Conservation (phyloP, 2,329 filamentous ascomycete species). For the Colletotrichum tabaci region DNA sequence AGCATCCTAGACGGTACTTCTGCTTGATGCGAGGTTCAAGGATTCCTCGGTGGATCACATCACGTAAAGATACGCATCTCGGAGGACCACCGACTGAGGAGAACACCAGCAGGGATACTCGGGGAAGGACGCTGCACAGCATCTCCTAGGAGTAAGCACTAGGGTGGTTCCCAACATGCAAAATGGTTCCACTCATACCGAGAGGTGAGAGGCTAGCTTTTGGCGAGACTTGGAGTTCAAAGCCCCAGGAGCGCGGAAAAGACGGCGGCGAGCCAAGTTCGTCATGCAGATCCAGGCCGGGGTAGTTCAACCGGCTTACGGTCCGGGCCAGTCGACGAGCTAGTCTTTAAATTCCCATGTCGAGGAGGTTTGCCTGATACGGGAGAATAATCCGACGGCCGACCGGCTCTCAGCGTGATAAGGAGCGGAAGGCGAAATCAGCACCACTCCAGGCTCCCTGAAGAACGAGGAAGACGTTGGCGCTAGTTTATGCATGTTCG, state of each 20-base stretch:
- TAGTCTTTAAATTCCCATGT: conserved; percentile 14
- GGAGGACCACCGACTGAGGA: conserved; percentile 11
- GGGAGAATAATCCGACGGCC: conserved; percentile 1
- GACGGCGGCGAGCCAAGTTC: conserved; percentile 8
- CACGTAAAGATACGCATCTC: conserved; percentile 11
- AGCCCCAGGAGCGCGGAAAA: conserved; percentile 3
- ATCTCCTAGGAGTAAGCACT: neutral
- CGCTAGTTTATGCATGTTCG: neutral
- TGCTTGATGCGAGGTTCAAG: neutral
- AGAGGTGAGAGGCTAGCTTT: neutral
- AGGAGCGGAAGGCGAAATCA: neutral
- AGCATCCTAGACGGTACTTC: neutral
- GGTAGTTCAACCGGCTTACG: conserved; percentile 13
- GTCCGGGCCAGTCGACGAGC: conserved; percentile 10
- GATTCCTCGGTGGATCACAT: conserved; percentile 10
- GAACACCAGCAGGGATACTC: neutral
- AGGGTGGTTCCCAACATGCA: conserved; percentile 1
- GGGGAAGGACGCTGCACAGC: neutral
- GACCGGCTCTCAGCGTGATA: neutral
- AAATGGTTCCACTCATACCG: neutral
- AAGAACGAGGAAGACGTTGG: neutral
- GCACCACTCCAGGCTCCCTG: neutral
- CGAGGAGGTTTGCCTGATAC: conserved; percentile 6
- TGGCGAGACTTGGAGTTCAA: conserved; percentile 4
- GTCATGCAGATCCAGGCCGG: conserved; percentile 19